Evolutionary conservation across 768 basidiomycete species (phyloP).

Genomic region (Tricholoma hemisulphureum): DNA sequence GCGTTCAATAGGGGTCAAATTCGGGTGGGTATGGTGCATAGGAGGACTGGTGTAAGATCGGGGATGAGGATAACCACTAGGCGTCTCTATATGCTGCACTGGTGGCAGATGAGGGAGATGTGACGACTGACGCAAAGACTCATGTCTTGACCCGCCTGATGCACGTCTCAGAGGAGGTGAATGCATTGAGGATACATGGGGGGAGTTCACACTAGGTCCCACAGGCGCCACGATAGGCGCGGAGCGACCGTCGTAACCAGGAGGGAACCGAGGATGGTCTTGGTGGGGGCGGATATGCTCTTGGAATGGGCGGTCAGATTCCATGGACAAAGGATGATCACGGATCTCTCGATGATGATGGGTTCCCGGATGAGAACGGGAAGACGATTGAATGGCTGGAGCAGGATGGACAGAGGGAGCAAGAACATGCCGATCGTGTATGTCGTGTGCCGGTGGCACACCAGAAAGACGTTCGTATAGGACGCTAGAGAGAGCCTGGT

Average conservation of each 20-base stretch:
- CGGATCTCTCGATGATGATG: slow-evolving; percentile 38
- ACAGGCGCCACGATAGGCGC: slow-evolving; percentile 48
- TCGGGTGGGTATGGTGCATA: slow-evolving; percentile 42
- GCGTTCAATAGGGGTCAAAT: slow-evolving; percentile 39
- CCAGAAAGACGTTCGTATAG: slow-evolving; percentile 75
- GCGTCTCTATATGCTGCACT: slow-evolving; percentile 35
- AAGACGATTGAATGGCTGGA: slow-evolving; percentile 31
- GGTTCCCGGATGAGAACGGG: slow-evolving; percentile 34
- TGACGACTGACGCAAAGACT: slow-evolving; percentile 46
- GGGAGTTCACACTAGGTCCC: slow-evolving; percentile 37
- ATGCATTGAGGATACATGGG: slow-evolving; percentile 40
- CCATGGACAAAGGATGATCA: slow-evolving; percentile 42
- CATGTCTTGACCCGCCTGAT: slow-evolving; percentile 39
- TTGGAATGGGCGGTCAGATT: slow-evolving; percentile 43
- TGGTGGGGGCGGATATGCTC: slow-evolving; percentile 53
- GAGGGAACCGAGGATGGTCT: slow-evolving; percentile 45
- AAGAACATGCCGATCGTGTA: slow-evolving; percentile 39
- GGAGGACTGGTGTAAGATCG: slow-evolving; percentile 40
- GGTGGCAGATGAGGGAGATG: slow-evolving; percentile 48
- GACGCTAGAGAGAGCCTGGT: slow-evolving; percentile 40
- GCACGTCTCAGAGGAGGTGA: slow-evolving; percentile 38
- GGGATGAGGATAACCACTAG: slow-evolving; percentile 34
- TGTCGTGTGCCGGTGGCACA: slow-evolving; percentile 55
- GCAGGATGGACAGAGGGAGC: slow-evolving; percentile 31
- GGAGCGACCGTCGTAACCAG: slow-evolving; percentile 49